Percentiles rank a stretch among this genome's conserved stretches.
Evolutionary conservation across 441 rosid species (phyloP).

Genomic region (Capsella rubella): DNA sequence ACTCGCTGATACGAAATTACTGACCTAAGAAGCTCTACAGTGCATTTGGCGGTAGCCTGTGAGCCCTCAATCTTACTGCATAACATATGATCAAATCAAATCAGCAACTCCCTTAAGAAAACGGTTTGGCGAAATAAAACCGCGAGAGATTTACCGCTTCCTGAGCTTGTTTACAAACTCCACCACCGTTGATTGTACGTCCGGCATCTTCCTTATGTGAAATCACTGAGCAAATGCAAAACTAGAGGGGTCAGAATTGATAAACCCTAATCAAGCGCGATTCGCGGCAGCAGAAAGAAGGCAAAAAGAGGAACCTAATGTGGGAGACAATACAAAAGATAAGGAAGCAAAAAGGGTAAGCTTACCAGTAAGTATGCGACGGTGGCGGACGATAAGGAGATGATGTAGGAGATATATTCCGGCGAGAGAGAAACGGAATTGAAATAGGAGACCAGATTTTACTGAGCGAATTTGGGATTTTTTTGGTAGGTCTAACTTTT

Average conservation of each 20-base stretch:
- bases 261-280: slow-evolving; percentile 39
- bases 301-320: not conserved
- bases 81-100: slow-evolving; percentile 19
- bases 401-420: slow-evolving; percentile 29
- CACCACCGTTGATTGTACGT: slow-evolving; percentile 71
- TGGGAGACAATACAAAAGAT: not conserved
- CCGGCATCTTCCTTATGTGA: slow-evolving; percentile 70
- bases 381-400: slow-evolving; percentile 39
- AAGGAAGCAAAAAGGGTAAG: not conserved
- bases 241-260: slow-evolving; percentile 22
- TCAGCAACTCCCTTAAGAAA: slow-evolving; percentile 7
- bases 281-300: not conserved
- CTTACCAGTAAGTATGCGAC: slow-evolving; percentile 38
- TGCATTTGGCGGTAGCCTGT: slow-evolving; percentile 87
- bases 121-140: slow-evolving; percentile 29
- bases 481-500: slow-evolving; percentile 23
- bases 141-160: slow-evolving; percentile 60
- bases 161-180: slow-evolving; percentile 84
- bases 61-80: slow-evolving; percentile 95
- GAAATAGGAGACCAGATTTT: slow-evolving; percentile 27
- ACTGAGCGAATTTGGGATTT: slow-evolving; percentile 10
- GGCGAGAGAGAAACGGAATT: slow-evolving; percentile 41
- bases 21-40: slow-evolving; percentile 82
- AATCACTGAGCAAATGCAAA: slow-evolving; percentile 18
- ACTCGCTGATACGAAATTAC: slow-evolving; percentile 92